Conservation (phyloP, 805 yeast species). For the Wickerhamomyces hampshirensis region DNA sequence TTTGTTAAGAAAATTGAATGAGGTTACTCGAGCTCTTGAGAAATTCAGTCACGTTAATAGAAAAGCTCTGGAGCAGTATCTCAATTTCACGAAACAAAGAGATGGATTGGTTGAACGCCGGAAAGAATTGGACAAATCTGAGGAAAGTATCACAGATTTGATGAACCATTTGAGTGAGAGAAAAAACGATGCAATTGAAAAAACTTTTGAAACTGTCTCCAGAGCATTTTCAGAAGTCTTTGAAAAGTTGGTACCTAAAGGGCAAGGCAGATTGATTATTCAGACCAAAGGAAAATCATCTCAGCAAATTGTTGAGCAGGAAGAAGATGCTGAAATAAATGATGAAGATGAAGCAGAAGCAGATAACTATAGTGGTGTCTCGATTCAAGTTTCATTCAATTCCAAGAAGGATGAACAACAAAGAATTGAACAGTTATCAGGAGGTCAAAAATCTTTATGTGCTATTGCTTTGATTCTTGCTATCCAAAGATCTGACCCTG, state of each 20-base stretch:
- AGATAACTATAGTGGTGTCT: conserved; percentile 72
- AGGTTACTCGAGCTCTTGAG: conserved; percentile 51
- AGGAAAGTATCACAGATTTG: conserved; percentile 65
- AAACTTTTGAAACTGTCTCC: conserved; percentile 75
- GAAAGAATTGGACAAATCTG: conserved; percentile 64
- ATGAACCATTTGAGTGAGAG: conserved; percentile 67
- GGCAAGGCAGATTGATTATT: conserved; percentile 70
- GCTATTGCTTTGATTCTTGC: conserved; percentile 93
- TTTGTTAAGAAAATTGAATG: conserved; percentile 48
- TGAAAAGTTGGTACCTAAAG: conserved; percentile 77
- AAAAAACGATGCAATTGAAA: conserved; percentile 76
- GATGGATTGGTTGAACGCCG: conserved; percentile 62
- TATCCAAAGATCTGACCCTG: conserved; percentile 92
- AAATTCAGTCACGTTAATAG: conserved; percentile 76
- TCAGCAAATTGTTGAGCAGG: conserved; percentile 19
- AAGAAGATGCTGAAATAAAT: conserved; percentile 19
- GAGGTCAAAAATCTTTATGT: conserved; percentile 96
- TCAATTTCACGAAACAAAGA: conserved; percentile 66
- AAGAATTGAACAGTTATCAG: conserved; percentile 85
- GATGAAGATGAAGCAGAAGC: conserved; percentile 16
- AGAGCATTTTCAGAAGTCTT: conserved; percentile 70
- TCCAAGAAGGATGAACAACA: conserved; percentile 82
- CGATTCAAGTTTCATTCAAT: conserved; percentile 86
- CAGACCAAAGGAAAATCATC: conserved; percentile 24
- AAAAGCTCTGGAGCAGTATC: conserved; percentile 82